phyloP scores from a whole-genome alignment of 768 basidiomycete genomes.

The Rhodotorula graminis region DNA sequence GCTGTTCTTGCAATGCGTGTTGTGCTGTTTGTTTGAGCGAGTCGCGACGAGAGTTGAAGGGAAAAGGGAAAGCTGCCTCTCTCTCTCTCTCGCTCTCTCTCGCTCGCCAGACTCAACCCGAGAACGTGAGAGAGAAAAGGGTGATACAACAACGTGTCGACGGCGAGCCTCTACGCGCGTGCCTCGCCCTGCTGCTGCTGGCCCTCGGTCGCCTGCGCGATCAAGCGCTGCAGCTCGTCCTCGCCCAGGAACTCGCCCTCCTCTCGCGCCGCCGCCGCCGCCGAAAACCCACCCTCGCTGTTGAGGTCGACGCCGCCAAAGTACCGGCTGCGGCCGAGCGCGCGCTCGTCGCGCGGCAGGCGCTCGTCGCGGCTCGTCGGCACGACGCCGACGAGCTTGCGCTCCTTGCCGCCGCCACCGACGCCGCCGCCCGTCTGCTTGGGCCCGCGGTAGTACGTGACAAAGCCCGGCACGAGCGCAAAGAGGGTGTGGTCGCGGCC shows the following conservation, averaged over 20 bases:
- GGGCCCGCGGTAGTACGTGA: conserved; percentile 72
- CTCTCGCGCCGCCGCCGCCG: too few relatives aligned
- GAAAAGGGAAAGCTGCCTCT: too few relatives aligned
- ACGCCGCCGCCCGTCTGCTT: conserved; percentile 54
- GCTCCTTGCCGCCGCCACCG: conserved; percentile 49
- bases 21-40: too few relatives aligned
- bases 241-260: neutral
- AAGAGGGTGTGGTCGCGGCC: conserved; percentile 94
- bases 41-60: too few relatives aligned
- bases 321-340: conserved; percentile 73
- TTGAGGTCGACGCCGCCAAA: conserved; percentile 65
- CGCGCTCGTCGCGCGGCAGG: conserved; percentile 73
- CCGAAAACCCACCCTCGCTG: neutral
- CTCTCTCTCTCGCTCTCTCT: too few relatives aligned
- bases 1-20: too few relatives aligned
- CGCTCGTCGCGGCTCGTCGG: conserved; percentile 63
- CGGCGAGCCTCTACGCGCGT: neutral
- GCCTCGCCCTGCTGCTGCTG: neutral
- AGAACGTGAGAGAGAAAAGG: neutral
- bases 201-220: neutral
- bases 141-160: neutral
- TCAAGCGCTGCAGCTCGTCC: neutral
- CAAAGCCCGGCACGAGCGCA: conserved; percentile 80
- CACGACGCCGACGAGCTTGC: conserved; percentile 78
- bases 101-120: too few relatives aligned